phyloP scores from a whole-genome alignment of 352 stramenopile genomes.

The Phytophthora sp. region DNA sequence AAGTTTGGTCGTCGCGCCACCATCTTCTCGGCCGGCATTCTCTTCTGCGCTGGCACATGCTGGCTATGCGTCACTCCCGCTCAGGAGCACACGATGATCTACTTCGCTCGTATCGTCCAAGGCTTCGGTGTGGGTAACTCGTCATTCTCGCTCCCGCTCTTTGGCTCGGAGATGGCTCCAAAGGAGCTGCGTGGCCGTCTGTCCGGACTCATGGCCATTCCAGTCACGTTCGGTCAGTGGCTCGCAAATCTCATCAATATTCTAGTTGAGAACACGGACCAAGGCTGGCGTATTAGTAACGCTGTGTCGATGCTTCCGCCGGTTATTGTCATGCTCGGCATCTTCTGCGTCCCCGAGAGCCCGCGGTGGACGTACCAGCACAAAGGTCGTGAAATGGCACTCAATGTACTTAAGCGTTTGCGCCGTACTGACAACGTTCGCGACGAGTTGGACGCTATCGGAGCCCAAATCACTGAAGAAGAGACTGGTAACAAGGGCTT shows the following conservation, averaged over 20 bases:
- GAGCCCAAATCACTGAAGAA: slow-evolving; percentile 43
- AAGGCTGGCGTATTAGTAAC: slow-evolving; percentile 48
- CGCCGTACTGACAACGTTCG: slow-evolving; percentile 33
- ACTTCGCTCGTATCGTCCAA: slow-evolving; percentile 43
- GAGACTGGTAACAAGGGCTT: slow-evolving; percentile 30
- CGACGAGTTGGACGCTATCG: slow-evolving; percentile 47
- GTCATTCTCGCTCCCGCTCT: slow-evolving; percentile 43
- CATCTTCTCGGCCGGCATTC: slow-evolving; percentile 42
- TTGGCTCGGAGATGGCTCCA: slow-evolving; percentile 48
- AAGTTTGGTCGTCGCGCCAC: slow-evolving; percentile 36
- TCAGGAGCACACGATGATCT: slow-evolving; percentile 30
- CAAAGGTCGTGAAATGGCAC: slow-evolving; percentile 34
- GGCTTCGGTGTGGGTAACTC: slow-evolving; percentile 44
- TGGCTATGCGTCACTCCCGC: slow-evolving; percentile 36
- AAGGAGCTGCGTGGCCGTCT: slow-evolving; percentile 49
- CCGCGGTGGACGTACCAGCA: slow-evolving; percentile 41
- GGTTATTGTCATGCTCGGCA: slow-evolving; percentile 47
- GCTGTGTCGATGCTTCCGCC: slow-evolving; percentile 39
- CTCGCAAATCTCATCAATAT: slow-evolving; percentile 47
- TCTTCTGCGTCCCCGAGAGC: slow-evolving; percentile 45
- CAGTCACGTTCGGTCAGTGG: slow-evolving; percentile 39
- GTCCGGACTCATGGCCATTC: slow-evolving; percentile 37
- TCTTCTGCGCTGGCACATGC: slow-evolving; percentile 44
- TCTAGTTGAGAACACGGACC: slow-evolving; percentile 26
- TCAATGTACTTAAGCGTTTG: slow-evolving; percentile 36